A percentile compares a stretch with the other conserved stretches of the same genome.
Evolutionary conservation across 2,329 filamentous ascomycete species (phyloP).

Genomic region (Fusarium sp.): DNA sequence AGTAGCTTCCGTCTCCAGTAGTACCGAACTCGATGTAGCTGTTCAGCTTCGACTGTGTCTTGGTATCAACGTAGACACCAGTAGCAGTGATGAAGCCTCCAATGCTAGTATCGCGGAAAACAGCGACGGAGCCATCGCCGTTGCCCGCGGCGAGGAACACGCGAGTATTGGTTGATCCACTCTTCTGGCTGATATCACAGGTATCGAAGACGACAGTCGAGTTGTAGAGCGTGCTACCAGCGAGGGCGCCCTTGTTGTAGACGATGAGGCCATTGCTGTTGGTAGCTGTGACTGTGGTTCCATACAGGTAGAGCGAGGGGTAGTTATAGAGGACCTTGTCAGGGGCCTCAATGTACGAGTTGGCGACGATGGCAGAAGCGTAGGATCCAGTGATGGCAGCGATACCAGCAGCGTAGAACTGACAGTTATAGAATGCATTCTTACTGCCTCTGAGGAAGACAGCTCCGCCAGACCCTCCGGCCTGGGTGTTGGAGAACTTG

Average conservation of each 20-base stretch:
- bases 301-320: constrained; percentile 54
- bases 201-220: constrained; percentile 55
- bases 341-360: constrained; percentile 56
- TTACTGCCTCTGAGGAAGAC: constrained; percentile 21
- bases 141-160: constrained; percentile 56
- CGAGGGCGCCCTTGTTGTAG: constrained; percentile 51
- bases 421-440: constrained; percentile 52
- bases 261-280: constrained; percentile 43
- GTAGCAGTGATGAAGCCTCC: constrained; percentile 50
- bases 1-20: constrained; percentile 53
- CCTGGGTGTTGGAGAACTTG: constrained; percentile 32
- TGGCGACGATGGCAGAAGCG: constrained; percentile 52
- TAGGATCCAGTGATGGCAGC: constrained; percentile 40
- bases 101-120: constrained; percentile 53
- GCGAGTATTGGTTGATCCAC: constrained; percentile 46
- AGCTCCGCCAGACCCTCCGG: neutral
- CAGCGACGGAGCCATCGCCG: constrained; percentile 50
- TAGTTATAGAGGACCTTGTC: constrained; percentile 55
- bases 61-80: constrained; percentile 46
- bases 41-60: constrained; percentile 46
- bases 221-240: constrained; percentile 45
- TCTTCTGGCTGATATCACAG: constrained; percentile 47
- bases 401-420: constrained; percentile 52
- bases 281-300: constrained; percentile 54
- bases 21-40: constrained; percentile 55